Conservation (phyloP, 352 stramenopile genomes). For the Phytopythium delawarense region DNA sequence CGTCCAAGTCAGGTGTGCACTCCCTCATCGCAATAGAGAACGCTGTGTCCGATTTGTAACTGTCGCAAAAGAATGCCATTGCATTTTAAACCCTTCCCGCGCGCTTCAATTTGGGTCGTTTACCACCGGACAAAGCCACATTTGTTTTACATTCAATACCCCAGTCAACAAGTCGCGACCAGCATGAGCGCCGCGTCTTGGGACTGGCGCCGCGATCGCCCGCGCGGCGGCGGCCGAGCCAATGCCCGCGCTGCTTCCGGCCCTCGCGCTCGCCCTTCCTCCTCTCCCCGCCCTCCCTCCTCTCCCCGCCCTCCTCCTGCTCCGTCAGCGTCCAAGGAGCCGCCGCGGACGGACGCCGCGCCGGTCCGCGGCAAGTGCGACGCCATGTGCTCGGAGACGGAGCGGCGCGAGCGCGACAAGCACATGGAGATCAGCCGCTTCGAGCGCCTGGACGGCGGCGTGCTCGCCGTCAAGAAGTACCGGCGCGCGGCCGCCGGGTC, state of each 20-base stretch:
- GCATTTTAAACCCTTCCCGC: not conserved
- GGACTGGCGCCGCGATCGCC: not conserved
- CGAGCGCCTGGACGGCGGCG: constrained; percentile 21
- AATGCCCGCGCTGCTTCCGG: too few relatives aligned
- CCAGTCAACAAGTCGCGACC: not conserved
- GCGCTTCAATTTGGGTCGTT: not conserved
- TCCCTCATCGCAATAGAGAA: not conserved
- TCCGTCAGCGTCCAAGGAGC: not conserved
- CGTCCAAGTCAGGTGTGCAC: too few relatives aligned
- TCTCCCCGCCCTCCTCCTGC: not conserved
- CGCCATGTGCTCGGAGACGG: constrained; percentile 25
- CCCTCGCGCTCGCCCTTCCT: not conserved
- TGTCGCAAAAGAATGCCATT: not conserved
- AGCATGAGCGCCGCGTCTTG: not conserved
- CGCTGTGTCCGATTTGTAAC: not conserved
- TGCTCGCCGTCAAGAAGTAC: constrained; percentile 45
- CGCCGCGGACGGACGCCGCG: constrained; percentile 1
- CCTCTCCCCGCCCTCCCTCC: too few relatives aligned
- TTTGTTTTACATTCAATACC: not conserved
- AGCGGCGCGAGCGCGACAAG: constrained; percentile 27
- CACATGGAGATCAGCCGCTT: constrained; percentile 46
- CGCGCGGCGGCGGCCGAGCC: not conserved
- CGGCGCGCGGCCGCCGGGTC: constrained; percentile 39
- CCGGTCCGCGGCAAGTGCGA: constrained; percentile 27
- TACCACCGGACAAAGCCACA: not conserved